Evolutionary conservation across 2,329 filamentous ascomycete genomes (phyloP), one percentile per base, ranked within the genome.

Genomic region (Biscogniauxia sp.): DNA sequence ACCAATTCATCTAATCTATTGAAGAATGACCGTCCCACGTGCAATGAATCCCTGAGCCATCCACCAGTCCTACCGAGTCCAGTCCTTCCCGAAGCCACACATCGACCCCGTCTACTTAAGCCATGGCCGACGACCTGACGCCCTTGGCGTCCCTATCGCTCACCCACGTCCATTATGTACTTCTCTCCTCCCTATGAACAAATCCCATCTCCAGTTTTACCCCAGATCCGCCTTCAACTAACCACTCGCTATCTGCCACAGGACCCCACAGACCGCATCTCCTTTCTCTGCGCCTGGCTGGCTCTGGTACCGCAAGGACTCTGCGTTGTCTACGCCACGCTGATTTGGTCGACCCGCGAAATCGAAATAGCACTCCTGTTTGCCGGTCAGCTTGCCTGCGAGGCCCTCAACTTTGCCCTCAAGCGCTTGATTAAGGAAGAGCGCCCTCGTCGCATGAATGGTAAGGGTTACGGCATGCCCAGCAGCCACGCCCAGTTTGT

Each of bases 381-480:
- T 75, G 86, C 85, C 23, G 96, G 96, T 55, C 95, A 99, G 76
- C 86, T 98, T 76, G 88, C 84, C 55, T 98, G 94, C 79, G 96
- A 99, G 75, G 93, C 85, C 26, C 79, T 96, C 70, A 99, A 99
- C 77, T 97, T 96, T 76, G 78, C 82, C 3, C 81, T 99, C 54
- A 99, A 99, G 81, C 86, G 95, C 25, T 81, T 92, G 64, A 94
- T 99, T 75, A 95, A 94, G 73, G 92, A 98, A 76, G 92, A 97
- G 75, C 85, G 95, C 55, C 95, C 95, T 26, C 85, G 82, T 64
- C 89, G 89, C 86, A 89, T 81, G 82, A 88, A 93, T 72, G 93
- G 92, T 59, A 96, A 96, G 76, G 95, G 95, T 65, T 99, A 99
- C 73, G 96, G 95, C 69, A 99, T 99, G 96, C 95, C 95, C 57